A percentile compares a stretch with the other conserved stretches of the same genome.
phyloP scores from a whole-genome alignment of 352 stramenopile genomes.

The Globisporangium paroecandrum region DNA sequence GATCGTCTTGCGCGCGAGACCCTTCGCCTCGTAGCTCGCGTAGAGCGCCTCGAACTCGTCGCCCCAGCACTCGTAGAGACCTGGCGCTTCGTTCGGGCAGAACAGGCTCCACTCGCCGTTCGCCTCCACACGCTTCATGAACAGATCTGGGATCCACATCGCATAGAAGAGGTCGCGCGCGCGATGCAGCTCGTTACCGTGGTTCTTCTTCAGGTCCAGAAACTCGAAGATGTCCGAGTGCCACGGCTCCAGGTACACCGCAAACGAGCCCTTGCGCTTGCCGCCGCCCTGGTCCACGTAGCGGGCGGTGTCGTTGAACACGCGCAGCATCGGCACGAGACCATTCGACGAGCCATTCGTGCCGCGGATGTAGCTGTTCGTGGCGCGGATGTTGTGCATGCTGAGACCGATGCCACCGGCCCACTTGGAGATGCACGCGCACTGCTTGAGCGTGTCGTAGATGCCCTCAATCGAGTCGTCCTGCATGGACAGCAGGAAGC shows the following conservation, averaged over 20 bases:
- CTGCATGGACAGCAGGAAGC: conserved; percentile 98
- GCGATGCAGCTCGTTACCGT: conserved; percentile 97
- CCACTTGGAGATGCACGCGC: conserved; percentile 99
- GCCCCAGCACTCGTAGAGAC: conserved; percentile 92
- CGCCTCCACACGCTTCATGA: conserved; percentile 98
- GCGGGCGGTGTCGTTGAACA: conserved; percentile 99
- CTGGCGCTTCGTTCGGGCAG: conserved; percentile 97
- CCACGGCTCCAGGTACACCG: conserved; percentile 99
- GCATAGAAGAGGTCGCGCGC: conserved; percentile 99
- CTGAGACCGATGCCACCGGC: conserved; percentile 97
- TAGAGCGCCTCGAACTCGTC: conserved; percentile 96
- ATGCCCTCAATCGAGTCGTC: conserved; percentile 99
- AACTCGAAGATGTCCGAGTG: conserved; percentile 99
- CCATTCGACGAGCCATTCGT: conserved; percentile 99
- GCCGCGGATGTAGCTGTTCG: conserved; percentile 96
- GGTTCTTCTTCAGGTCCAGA: conserved; percentile 98
- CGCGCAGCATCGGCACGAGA: conserved; percentile 99
- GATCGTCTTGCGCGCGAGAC: conserved; percentile 93
- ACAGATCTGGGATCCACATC: conserved; percentile 98
- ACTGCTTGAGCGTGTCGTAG: conserved; percentile 99
- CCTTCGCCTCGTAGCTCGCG: conserved; percentile 94
- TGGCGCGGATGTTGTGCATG: conserved; percentile 98
- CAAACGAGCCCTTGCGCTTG: conserved; percentile 98
- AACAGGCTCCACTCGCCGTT: conserved; percentile 98
- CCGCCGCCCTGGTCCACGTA: conserved; percentile 99